Base-by-base conservation (phyloP, 1,284 basidiomycete genomes). In the Sphaerobolus stellatus region DNA sequence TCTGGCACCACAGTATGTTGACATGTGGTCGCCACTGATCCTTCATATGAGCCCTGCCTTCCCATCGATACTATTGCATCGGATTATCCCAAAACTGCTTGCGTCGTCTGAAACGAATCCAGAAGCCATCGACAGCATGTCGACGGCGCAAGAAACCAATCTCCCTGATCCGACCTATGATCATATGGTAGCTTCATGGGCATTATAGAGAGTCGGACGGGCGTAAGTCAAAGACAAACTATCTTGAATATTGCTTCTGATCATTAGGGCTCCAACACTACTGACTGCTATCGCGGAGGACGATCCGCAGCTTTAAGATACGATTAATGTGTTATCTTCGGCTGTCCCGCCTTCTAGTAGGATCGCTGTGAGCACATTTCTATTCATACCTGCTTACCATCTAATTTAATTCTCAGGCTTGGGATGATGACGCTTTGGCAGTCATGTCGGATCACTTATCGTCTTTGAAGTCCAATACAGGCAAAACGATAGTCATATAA, bases 11-110 rank as follows among this genome's bases (percentile, higher is more conserved):
- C 62, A 76, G 2, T 78, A 83, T 20, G 65, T 86, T 22, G 71
- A 77, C 3, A 71, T 93, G 44, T 95, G 93, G 92, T 67, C 75
- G 1, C 84, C 87, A 0, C 75, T 95, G 3, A 72, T 96, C 6
- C 59, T 71, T 2, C 81, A 87, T 60, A 64, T 94, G n/a, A 74
- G 90, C 66, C 66, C 79, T 0, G 71, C 74, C 18, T 82, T 93
- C 51, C 67, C 78, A 1, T 64, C 70, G 3, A 64, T 77, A 4
- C 74, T 94, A 24, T 69, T 80, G 29, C 68, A 71, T n/a, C 75
- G 75, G 6, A 80, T 84, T 44, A 61, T 83, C 45, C 66, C 75
- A 1, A 60, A 65, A 16, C 70, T 90, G 8, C 56, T 74, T 31
- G 61, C 62, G 27, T 48, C 18, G 34, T 51, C 49, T 6, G 57